phyloP scores from a whole-genome alignment of 257 asterid species.

The Fraxinus pennsylvanica region DNA sequence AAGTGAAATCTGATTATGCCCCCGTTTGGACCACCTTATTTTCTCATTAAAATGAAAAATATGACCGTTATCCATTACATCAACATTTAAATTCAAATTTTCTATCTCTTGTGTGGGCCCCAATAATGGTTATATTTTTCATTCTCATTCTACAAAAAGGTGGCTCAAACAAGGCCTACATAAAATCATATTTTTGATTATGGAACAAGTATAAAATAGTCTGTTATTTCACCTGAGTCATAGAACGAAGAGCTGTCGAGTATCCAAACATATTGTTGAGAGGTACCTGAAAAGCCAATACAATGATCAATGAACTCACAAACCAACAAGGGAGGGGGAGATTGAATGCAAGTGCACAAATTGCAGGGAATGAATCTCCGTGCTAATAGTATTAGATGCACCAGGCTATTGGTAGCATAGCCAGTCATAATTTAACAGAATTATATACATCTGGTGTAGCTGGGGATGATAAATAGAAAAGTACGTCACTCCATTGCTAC shows the following conservation, averaged over 20 bases:
- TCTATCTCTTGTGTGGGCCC: no score
- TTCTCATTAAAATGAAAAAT: no score
- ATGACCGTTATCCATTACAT: no score
- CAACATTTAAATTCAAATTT: no score
- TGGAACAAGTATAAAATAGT: background rate
- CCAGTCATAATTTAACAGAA: background rate
- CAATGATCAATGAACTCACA: background rate
- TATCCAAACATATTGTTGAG: conserved; percentile 98
- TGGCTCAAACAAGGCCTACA: no score
- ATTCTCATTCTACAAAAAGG: no score
- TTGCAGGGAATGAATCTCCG: background rate
- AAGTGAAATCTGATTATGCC: no score
- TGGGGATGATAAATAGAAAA: no score
- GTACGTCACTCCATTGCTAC: no score
- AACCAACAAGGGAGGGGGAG: background rate
- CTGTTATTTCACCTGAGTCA: conserved; percentile 79
- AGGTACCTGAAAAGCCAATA: conserved; percentile 68
- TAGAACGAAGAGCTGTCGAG: conserved; percentile 92
- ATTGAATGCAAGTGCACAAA: background rate
- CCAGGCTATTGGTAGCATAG: background rate
- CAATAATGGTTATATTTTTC: no score
- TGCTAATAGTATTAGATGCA: background rate
- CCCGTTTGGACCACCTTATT: no score
- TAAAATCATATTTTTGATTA: no score
- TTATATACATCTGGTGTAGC: background rate